Base-by-base conservation (phyloP, 1,284 basidiomycete species). In the Bothia castanella region DNA sequence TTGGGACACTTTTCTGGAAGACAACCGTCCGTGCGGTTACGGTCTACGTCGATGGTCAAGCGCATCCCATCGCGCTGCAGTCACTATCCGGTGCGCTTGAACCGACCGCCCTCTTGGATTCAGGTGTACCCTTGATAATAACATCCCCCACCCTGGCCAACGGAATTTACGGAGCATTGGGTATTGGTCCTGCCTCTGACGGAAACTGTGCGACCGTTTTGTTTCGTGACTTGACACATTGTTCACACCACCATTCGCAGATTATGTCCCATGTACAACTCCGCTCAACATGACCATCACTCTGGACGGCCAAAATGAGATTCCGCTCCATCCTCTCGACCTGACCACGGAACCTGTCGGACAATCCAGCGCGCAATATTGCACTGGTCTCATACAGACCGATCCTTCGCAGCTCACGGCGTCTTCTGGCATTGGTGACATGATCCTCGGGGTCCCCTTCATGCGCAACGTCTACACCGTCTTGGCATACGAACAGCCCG, bases 81-180 rank as follows among this genome's bases (percentile, higher is more conserved):
- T 66, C 59, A 45, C 54, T 61, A 4, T 64, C 61, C 7, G 67
- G 75, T 1, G 65, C 66, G 1, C 61, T 61, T 12, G 74, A 68
- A 32, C 83, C 83, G 0, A 77, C 74, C 34, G 86, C 84, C 4
- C 75, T 86, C n/a, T 63, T 88, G 23, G 87, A 89, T 61, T 79
- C 80, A 0, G 86, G 86, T 2, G 74, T 82, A 0, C 84, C 87
- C 1, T 56, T 77, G 19, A 87, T 89, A 47, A 64, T 89, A 2
- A 76, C 83, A 4, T 80, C 79, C 0, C 68, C 71, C 3, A 46
- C 60, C 2, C 73, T 89, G n/a, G 82, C 87, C 14, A 83, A 89
- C 58, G 85, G 73, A 6, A 84, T 89, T n/a, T 89, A 88, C 54
- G 86, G 86, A n/a, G 83, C 85, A 5, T 66, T 86, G 44, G 83